These are phyloP conservation scores for Exophiala sp. DNA, from an alignment of 2,329 filamentous ascomycete species.

Conservation along the genomic window DNA sequence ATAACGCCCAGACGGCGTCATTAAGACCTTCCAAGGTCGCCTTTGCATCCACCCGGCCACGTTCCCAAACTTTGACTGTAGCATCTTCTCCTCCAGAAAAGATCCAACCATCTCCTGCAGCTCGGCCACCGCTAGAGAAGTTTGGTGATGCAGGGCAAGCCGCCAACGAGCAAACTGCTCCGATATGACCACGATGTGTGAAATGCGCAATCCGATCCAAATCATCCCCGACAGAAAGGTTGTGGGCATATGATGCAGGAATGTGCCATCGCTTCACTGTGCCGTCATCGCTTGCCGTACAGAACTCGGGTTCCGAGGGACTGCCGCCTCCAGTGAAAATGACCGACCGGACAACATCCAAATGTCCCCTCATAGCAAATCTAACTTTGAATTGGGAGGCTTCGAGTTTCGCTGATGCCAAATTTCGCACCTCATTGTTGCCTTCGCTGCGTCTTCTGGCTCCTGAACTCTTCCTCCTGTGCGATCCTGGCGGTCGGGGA, in stretches of 20 bases:
- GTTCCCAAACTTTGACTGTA: slow-evolving; percentile 90
- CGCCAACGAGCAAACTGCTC: slow-evolving; percentile 77
- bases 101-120: slow-evolving; percentile 91
- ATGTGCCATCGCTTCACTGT: slow-evolving; percentile 97
- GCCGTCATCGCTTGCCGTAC: slow-evolving; percentile 90
- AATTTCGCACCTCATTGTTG: slow-evolving; percentile 58
- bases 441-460: slow-evolving; percentile 57
- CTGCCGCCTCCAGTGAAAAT: slow-evolving; percentile 97
- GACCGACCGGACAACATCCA: slow-evolving; percentile 88
- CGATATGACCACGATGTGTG: slow-evolving; percentile 89
- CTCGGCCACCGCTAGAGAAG: slow-evolving; percentile 81
- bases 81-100: slow-evolving; percentile 95
- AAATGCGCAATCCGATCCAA: slow-evolving; percentile 90
- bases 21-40: slow-evolving; percentile 90
- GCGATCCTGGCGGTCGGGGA: slow-evolving; percentile 55
- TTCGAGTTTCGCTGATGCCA: slow-evolving; percentile 54
- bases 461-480: slow-evolving; percentile 75
- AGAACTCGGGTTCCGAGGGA: slow-evolving; percentile 92
- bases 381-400: slow-evolving; percentile 80
- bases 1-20: slow-evolving; percentile 93
- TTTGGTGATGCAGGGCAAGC: slow-evolving; percentile 82
- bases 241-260: slow-evolving; percentile 59
- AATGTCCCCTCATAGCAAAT: slow-evolving; percentile 83
- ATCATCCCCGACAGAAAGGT: slow-evolving; percentile 60
- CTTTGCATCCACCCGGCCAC: slow-evolving; percentile 89